Base-by-base conservation (phyloP, 805 yeast species). In the Vanderwaltozyma tropicalis region DNA sequence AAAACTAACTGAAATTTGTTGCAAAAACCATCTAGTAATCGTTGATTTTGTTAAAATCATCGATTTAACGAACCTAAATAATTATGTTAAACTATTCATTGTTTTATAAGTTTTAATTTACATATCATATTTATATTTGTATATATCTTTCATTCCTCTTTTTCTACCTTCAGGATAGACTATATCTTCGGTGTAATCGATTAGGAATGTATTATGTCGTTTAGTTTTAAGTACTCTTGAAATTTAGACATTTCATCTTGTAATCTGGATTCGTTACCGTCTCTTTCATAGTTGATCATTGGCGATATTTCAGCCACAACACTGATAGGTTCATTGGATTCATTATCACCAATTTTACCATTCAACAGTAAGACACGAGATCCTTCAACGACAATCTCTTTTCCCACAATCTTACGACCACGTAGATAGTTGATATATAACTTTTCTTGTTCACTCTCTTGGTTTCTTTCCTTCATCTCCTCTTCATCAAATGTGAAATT, bases 261-360 rank as follows among this genome's bases (percentile, higher is more conserved):
- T 13, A 52, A 40, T 16, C 57, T 43, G 10, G 40, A 34, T 13
- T 50, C 51, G 37, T 57, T 57, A 1, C 69, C 69, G 31, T 64
- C 68, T 39, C 69, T 55, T 41, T 64, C 69, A 41, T 52, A 64
- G 47, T 65, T 62, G 4, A 44, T 29, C 7, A 56, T 22, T 8
- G 36, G 28, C 3, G 41, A 26, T 1, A 50, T 20, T 28, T 33
- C 29, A 16, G 46, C 45, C 1, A 37, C 17, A 4, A 41, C 37
- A 17, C 20, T 25, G 8, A 15, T 16, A 21, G 21, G 5, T 26
- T 17, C 43, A 32, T 6, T 39, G 32, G 26, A 15, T 14, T 2
- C 1, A 22, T 31, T 13, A 16, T 31, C 15, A 4, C 13, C 19
- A 18, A n/a, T 20, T 21, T n/a, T 24, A 15, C 27, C 21, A 13